These are phyloP conservation scores for Aspergillus brasiliensis DNA, from an alignment of 2,329 filamentous ascomycete genomes.

Conservation along the genomic window DNA sequence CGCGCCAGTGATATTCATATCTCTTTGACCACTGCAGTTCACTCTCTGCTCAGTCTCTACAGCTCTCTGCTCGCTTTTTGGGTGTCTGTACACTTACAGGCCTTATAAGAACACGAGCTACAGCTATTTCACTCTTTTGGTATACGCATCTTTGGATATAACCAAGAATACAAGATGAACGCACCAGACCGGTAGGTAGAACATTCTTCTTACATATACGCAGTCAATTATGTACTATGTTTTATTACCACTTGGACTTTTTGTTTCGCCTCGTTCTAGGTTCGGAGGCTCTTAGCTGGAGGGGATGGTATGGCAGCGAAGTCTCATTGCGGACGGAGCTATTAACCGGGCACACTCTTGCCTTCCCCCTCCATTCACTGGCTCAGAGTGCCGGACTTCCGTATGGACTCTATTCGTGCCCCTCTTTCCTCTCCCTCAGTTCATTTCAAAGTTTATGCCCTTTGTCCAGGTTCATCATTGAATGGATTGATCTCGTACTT, in stretches of 20 bases:
- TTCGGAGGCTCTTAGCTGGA: neutral
- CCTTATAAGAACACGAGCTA: too few relatives aligned
- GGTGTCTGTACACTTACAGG: neutral
- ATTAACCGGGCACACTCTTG: neutral
- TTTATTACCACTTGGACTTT: neutral
- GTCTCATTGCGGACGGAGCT: neutral
- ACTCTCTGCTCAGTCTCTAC: neutral
- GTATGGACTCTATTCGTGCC: neutral
- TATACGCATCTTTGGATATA: constrained; percentile 1
- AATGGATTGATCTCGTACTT: neutral
- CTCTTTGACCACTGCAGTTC: neutral
- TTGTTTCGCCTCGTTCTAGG: neutral
- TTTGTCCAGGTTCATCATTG: neutral
- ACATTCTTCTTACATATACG: neutral
- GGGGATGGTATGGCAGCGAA: neutral
- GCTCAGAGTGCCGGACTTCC: neutral
- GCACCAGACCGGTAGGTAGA: constrained; percentile 44
- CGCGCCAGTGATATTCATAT: neutral
- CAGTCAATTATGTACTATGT: neutral
- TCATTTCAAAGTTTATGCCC: neutral
- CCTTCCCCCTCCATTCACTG: neutral
- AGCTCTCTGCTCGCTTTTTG: neutral
- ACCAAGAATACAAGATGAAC: constrained; percentile 49
- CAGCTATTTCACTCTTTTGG: constrained; percentile 6
- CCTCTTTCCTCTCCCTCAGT: too few relatives aligned